Conservation (phyloP, 495 filamentous ascomycete genomes). For the Penicillium dipodomyicola region DNA sequence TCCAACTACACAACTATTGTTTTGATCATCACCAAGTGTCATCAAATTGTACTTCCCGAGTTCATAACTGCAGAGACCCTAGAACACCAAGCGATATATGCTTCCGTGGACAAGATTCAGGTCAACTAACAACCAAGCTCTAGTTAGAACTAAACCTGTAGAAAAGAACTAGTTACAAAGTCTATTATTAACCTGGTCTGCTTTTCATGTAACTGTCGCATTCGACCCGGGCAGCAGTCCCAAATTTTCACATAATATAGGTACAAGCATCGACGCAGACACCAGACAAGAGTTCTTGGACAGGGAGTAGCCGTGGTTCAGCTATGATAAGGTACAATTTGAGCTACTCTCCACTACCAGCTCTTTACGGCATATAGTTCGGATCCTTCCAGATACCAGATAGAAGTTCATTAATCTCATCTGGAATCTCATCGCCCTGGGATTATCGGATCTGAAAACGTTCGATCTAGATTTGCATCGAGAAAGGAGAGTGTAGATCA, state of each 20-base stretch:
- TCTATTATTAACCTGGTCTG: background rate
- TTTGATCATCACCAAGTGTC: background rate
- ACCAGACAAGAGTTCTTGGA: background rate
- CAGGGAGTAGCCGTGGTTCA: too few relatives aligned
- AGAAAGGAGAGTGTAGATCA: constrained; percentile 5
- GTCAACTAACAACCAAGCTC: background rate
- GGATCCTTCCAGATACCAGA: too few relatives aligned
- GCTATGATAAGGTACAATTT: too few relatives aligned
- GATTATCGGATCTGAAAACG: too few relatives aligned
- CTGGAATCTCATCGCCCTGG: too few relatives aligned
- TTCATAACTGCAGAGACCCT: background rate
- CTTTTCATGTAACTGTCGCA: too few relatives aligned
- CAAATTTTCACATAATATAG: background rate
- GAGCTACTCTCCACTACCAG: too few relatives aligned
- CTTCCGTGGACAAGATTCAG: too few relatives aligned
- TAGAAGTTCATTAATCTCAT: too few relatives aligned
- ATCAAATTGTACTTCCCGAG: background rate
- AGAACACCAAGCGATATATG: too few relatives aligned
- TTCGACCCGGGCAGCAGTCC: background rate
- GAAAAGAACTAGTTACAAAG: background rate
- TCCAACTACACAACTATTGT: background rate
- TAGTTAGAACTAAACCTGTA: background rate
- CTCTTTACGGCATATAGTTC: too few relatives aligned
- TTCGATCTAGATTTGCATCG: constrained; percentile 4
- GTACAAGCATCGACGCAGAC: background rate